Evolutionary conservation across 2,329 filamentous ascomycete species (phyloP), one percentile per base, ranked within the genome.

Genomic region (Dryadomyces quercivorus): DNA sequence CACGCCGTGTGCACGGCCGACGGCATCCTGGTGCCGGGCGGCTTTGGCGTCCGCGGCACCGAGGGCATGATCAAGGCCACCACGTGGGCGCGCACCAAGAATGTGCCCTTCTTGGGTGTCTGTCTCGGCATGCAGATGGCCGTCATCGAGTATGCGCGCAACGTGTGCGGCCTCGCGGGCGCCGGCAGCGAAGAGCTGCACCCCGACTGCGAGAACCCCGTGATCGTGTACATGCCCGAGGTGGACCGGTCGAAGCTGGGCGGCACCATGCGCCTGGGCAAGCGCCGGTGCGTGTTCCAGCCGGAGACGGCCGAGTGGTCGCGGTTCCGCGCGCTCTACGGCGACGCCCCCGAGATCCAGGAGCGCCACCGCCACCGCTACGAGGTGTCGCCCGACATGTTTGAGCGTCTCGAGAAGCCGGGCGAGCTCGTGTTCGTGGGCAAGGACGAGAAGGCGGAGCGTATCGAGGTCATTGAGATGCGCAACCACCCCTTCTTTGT

Each of bases 141-240:
- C 20, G 89, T 95, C 49, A 86, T 96, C 61, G 91, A 97, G 69
- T 88, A 82, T 62, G 89, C 90, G 1, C 82, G 90, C 45, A 83
- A 88, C 60, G 73, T 92, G 1, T 86, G 82, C 69, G 80, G 79
- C 31, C 75, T 90, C 58, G 62, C 72, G 38, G 65, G 72, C 10
- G 80, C 78, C 31, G 75, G 72, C 4, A 78, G 75, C 9, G 79
- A 81, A 60, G 80, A 84, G 63, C 73, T 82, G 36, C 61, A 73
- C 48, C 66, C 75, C 22, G 64, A 72, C 3, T 78, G 82, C n/a
- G 72, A 81, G 50, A 75, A 90, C 64, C 81, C 80, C 26, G 80
- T 88, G 31, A 82, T 98, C 61, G 80, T 97, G 61, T 92, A 86
- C 71, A 98, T 97, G 93, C 92, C 92, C 2, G 92, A 96, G 63